A percentile compares a stretch with the other conserved stretches of the same genome.
Evolutionary conservation across 257 asterid species (phyloP).

Genomic region (Rehmannia glutinosa): DNA sequence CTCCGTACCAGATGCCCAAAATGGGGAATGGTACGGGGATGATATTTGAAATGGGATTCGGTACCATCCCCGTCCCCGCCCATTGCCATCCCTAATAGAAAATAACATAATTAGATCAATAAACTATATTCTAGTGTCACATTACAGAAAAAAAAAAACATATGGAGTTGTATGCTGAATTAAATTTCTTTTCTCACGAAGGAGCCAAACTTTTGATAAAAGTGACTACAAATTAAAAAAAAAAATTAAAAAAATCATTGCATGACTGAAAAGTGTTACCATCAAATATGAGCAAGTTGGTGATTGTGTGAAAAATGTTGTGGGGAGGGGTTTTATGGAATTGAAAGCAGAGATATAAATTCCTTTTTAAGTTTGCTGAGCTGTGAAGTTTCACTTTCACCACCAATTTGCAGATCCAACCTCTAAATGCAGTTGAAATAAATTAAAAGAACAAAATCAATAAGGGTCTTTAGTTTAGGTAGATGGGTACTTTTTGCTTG

Average conservation of each 20-base stretch:
- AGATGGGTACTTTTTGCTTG: slow-evolving; percentile 31
- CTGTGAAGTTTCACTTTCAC: slow-evolving; percentile 35
- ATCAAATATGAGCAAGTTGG: background rate
- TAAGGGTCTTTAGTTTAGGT: slow-evolving; percentile 21
- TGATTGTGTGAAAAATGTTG: background rate
- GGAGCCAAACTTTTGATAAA: background rate
- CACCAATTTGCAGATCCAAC: slow-evolving; percentile 9
- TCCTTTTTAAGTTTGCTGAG: slow-evolving; percentile 29
- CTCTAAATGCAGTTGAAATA: slow-evolving; percentile 19
- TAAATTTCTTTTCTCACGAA: too few species aligned
- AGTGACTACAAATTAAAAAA: background rate
- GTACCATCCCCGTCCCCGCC: too few species aligned
- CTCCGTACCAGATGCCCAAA: too few species aligned
- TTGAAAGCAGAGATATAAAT: slow-evolving; percentile 8
- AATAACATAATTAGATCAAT: too few species aligned
- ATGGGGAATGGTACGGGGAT: too few species aligned
- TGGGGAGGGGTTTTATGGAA: background rate
- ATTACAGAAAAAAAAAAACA: too few species aligned
- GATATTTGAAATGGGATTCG: too few species aligned
- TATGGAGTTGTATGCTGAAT: too few species aligned
- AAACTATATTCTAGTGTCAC: too few species aligned
- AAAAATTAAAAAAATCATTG: background rate
- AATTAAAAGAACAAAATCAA: slow-evolving; percentile 25
- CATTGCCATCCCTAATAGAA: too few species aligned
- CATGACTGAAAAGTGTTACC: background rate